Evolutionary conservation across 129 eudicot species (phyloP).

Genomic region (Saussurea involucrata): DNA sequence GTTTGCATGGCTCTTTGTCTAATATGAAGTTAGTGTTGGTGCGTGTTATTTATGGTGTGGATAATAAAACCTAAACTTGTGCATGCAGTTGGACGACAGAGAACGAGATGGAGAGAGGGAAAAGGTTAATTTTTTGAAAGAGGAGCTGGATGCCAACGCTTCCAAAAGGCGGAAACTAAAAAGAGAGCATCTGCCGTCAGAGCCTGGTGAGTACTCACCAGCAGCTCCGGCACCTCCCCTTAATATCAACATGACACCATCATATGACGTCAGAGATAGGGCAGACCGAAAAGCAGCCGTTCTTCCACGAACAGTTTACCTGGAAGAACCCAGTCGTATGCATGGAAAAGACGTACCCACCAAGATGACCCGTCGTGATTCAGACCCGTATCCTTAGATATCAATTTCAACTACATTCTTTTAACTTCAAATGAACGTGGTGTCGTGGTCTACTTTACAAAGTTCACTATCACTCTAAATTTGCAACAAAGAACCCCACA

Average conservation of each 20-base stretch:
- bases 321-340: constrained; percentile 71
- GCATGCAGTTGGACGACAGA: constrained; percentile 70
- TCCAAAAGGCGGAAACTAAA: constrained; percentile 87
- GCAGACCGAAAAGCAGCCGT: constrained; percentile 69
- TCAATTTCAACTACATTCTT: neutral
- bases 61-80: neutral
- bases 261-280: constrained; percentile 73
- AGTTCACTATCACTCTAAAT: neutral
- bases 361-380: constrained; percentile 81
- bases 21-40: neutral
- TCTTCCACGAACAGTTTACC: constrained; percentile 61
- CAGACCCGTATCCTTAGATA: constrained; percentile 75
- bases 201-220: constrained; percentile 88
- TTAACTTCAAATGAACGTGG: neutral
- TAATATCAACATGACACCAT: constrained; percentile 47
- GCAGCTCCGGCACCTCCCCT: constrained; percentile 56
- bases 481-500: neutral
- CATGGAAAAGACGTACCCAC: constrained; percentile 70
- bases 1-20: neutral
- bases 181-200: constrained; percentile 72
- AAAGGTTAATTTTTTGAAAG: constrained; percentile 50
- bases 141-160: constrained; percentile 67
- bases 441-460: too few species aligned
- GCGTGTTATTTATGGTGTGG: neutral
- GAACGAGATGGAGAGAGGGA: constrained; percentile 76